These are phyloP conservation scores for Cicer chorassanicum DNA, from an alignment of 306 rosid species.

Conservation along the genomic window DNA sequence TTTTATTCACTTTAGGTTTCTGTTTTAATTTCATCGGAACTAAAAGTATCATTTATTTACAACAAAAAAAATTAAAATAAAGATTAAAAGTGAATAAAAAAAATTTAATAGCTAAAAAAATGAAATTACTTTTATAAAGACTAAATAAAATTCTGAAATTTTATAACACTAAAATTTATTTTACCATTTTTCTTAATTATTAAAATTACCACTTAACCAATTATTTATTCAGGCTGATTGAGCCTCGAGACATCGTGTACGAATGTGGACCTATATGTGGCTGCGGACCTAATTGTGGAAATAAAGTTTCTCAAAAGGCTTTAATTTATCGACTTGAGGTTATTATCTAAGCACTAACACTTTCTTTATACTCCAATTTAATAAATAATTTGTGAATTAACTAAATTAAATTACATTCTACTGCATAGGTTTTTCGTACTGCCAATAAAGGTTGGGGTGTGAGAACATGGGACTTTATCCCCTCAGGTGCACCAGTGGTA, in stretches of 20 bases:
- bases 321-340: constrained; percentile 26
- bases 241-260: constrained; percentile 12
- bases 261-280: constrained; percentile 42
- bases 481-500: constrained; percentile 9
- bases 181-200: no score
- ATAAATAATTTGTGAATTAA: background rate
- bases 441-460: constrained; percentile 34
- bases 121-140: no score
- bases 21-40: no score
- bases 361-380: background rate
- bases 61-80: no score
- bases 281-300: constrained; percentile 28
- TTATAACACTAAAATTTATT: no score
- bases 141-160: no score
- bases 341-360: background rate
- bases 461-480: constrained; percentile 22
- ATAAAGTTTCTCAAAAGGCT: constrained; percentile 7
- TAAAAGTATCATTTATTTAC: no score
- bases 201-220: background rate
- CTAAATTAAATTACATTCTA: background rate
- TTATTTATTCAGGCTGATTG: background rate
- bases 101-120: no score
- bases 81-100: no score
- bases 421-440: constrained; percentile 35
- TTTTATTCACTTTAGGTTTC: no score